Conservation (phyloP, 2,329 filamentous ascomycete species). For the Ceratocystis alfenasii region DNA sequence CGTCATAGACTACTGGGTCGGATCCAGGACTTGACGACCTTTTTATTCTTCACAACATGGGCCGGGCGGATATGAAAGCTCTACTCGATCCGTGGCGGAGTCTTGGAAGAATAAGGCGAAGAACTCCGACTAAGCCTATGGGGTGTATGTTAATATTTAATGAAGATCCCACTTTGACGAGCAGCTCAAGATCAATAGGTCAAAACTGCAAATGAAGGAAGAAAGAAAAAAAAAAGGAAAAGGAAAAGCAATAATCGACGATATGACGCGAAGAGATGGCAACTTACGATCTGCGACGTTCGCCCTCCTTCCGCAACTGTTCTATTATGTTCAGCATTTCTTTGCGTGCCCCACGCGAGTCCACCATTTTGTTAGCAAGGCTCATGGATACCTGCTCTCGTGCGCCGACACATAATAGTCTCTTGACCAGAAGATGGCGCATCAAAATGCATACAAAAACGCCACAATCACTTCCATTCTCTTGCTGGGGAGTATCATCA, state of each 20-base stretch:
- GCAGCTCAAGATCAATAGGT: not conserved
- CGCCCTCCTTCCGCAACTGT: constrained; percentile 72
- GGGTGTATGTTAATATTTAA: not conserved
- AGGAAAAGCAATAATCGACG: no score
- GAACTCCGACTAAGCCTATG: constrained; percentile 22
- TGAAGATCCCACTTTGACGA: not conserved
- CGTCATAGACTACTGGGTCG: not conserved
- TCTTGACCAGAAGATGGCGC: constrained; percentile 80
- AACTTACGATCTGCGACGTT: constrained; percentile 67
- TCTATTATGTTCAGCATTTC: constrained; percentile 90
- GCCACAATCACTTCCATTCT: constrained; percentile 86
- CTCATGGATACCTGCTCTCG: constrained; percentile 89
- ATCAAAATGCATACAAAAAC: constrained; percentile 94
- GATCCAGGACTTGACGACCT: not conserved
- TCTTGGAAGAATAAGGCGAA: constrained; percentile 27
- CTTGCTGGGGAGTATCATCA: constrained; percentile 76
- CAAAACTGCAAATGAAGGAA: not conserved
- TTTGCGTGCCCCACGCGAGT: constrained; percentile 68
- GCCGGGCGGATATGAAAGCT: constrained; percentile 5
- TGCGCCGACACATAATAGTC: constrained; percentile 65
- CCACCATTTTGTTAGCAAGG: constrained; percentile 71
- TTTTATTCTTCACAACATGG: constrained; percentile 7
- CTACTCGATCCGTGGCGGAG: constrained; percentile 36
- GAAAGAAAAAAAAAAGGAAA: no score
- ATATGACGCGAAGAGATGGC: not conserved